A percentile compares a stretch with the other conserved stretches of the same genome.
Conservation (phyloP, 352 stramenopile species). For the Phytophthora multivora region DNA sequence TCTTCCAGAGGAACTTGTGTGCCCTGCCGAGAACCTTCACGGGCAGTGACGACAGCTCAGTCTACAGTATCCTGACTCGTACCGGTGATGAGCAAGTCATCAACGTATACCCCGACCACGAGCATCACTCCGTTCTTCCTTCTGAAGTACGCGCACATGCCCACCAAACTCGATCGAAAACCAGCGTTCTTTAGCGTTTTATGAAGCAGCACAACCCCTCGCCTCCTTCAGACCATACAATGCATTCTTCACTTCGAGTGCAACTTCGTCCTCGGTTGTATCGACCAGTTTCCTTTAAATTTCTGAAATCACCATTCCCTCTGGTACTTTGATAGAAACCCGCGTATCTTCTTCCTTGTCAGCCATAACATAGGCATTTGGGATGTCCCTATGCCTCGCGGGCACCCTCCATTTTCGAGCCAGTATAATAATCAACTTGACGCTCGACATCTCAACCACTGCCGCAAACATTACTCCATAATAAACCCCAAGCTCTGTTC, state of each 20-base stretch:
- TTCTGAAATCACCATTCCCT: slow-evolving; percentile 11
- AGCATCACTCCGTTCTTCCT: not conserved
- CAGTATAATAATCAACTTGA: not conserved
- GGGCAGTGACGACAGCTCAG: slow-evolving; percentile 8
- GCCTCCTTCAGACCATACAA: too few relatives aligned
- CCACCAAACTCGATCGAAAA: slow-evolving; percentile 11
- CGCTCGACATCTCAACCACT: not conserved
- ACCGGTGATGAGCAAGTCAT: slow-evolving; percentile 9
- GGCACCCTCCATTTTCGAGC: not conserved
- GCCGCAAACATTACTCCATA: not conserved
- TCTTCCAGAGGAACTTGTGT: slow-evolving; percentile 34
- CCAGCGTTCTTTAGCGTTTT: slow-evolving; percentile 10
- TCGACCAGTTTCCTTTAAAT: too few relatives aligned
- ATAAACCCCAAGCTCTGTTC: slow-evolving; percentile 5
- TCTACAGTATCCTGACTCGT: not conserved
- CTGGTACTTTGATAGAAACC: slow-evolving; percentile 30
- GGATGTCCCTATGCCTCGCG: not conserved
- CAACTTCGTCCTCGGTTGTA: too few relatives aligned
- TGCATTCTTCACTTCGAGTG: too few relatives aligned
- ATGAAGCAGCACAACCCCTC: too few relatives aligned
- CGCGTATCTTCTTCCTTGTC: slow-evolving; percentile 1
- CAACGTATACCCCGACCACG: slow-evolving; percentile 28
- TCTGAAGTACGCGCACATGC: not conserved
- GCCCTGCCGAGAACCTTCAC: slow-evolving; percentile 34
- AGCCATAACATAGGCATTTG: not conserved